Evolutionary conservation across 2,329 filamentous ascomycete species (phyloP).

Genomic region (Colletotrichum tropicicola): DNA sequence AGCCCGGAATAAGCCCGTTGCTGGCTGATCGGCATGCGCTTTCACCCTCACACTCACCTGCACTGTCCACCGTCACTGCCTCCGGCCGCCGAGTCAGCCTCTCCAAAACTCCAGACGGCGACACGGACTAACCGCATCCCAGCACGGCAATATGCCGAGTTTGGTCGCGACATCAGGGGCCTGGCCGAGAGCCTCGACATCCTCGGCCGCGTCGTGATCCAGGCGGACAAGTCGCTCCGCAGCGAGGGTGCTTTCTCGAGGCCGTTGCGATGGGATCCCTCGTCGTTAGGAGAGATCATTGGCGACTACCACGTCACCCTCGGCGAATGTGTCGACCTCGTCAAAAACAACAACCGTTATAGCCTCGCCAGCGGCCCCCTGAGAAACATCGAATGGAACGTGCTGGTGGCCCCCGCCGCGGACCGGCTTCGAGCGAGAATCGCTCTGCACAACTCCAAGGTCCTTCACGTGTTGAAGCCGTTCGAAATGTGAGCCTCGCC

Average conservation of each 20-base stretch:
- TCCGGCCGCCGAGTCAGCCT: not conserved
- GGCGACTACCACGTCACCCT: conserved; percentile 43
- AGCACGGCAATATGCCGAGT: conserved; percentile 43
- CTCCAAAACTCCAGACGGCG: not conserved
- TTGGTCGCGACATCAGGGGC: conserved; percentile 40
- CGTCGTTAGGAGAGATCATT: conserved; percentile 36
- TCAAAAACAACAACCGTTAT: conserved; percentile 41
- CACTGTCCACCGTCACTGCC: no score
- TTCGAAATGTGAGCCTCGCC: conserved; percentile 43
- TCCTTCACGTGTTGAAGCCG: conserved; percentile 43
- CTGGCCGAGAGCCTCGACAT: conserved; percentile 42
- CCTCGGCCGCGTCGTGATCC: conserved; percentile 38
- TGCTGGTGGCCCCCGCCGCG: conserved; percentile 42
- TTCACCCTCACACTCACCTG: no score
- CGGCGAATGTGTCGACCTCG: conserved; percentile 40
- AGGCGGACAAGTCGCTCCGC: conserved; percentile 38
- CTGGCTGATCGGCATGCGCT: not conserved
- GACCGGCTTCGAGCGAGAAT: conserved; percentile 43
- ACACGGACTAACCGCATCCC: not conserved
- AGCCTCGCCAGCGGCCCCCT: conserved; percentile 35
- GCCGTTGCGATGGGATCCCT: conserved; percentile 32
- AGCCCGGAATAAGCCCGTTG: not conserved
- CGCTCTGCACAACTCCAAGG: conserved; percentile 43
- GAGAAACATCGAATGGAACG: conserved; percentile 46
- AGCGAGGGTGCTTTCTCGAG: conserved; percentile 33